These are phyloP conservation scores for Tanacetum coccineum DNA, from an alignment of 129 eudicot species.

Conservation along the genomic window DNA sequence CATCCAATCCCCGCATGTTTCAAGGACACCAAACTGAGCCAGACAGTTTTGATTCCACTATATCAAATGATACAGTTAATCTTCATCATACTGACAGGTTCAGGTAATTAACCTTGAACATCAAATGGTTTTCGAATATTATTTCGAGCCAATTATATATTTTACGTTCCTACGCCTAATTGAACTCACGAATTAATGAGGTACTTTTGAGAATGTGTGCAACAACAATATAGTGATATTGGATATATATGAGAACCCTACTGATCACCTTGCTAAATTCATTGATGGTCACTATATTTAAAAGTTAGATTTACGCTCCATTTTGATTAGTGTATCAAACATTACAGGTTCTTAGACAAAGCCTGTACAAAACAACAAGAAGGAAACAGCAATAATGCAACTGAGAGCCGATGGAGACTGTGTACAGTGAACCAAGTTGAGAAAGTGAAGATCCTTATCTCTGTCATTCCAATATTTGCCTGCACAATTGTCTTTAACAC, in stretches of 20 bases:
- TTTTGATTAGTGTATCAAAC: no score
- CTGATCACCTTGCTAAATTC: no score
- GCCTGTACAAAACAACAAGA: no score
- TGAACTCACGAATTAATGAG: no score
- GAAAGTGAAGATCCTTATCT: slow-evolving; percentile 72
- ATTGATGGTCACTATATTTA: no score
- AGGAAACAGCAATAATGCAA: slow-evolving; percentile 11
- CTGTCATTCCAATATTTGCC: slow-evolving; percentile 76
- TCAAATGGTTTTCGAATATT: not conserved
- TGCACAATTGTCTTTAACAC: slow-evolving; percentile 92
- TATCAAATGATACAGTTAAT: slow-evolving; percentile 24
- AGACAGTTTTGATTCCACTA: slow-evolving; percentile 9
- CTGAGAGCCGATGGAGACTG: slow-evolving; percentile 66
- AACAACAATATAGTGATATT: no score
- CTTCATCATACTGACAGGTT: slow-evolving; percentile 47
- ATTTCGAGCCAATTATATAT: no score
- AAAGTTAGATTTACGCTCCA: no score
- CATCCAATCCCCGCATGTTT: slow-evolving; percentile 53
- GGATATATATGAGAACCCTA: no score
- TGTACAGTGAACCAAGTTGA: slow-evolving; percentile 77
- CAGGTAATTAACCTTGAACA: slow-evolving; percentile 40
- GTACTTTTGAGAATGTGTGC: no score
- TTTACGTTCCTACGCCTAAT: no score
- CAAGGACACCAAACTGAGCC: slow-evolving; percentile 39
- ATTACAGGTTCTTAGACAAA: slow-evolving; percentile 51